These are phyloP conservation scores for Mucor velutinosus DNA, from an alignment of 371 early-diverging fungal genomes.

Conservation along the genomic window DNA sequence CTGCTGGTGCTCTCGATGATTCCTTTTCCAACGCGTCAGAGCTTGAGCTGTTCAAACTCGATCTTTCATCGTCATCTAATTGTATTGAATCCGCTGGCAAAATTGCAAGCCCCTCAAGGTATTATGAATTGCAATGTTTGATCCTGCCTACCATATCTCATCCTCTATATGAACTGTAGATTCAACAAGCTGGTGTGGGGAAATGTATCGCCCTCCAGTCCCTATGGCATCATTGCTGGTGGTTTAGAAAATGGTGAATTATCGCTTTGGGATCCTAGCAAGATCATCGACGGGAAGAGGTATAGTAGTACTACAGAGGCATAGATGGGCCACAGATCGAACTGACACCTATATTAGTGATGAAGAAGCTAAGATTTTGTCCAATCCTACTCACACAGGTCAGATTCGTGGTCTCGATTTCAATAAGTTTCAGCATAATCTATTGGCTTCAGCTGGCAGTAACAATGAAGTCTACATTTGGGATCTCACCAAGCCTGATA, in stretches of 20 bases:
- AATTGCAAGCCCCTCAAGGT: conserved; percentile 71
- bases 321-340: background rate
- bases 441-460: conserved; percentile 89
- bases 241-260: conserved; percentile 96
- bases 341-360: conserved; percentile 8
- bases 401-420: conserved; percentile 93
- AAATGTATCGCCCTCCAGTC: conserved; percentile 50
- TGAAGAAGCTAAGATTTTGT: conserved; percentile 62
- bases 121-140: conserved; percentile 8
- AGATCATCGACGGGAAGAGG: conserved; percentile 68
- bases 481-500: conserved; percentile 86
- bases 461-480: conserved; percentile 92
- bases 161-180: conserved; percentile 17
- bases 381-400: conserved; percentile 80
- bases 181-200: conserved; percentile 91
- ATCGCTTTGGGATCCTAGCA: conserved; percentile 84
- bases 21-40: conserved; percentile 90
- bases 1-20: conserved; percentile 96
- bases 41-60: conserved; percentile 88
- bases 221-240: conserved; percentile 88
- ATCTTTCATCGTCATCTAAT: conserved; percentile 52
- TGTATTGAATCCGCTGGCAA: conserved; percentile 58
- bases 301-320: conserved; percentile 14
- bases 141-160: background rate
- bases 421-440: conserved; percentile 80